These are phyloP conservation scores for Chytriomyces sp. DNA, from an alignment of 192 early-diverging fungal genomes.

Conservation along the genomic window DNA sequence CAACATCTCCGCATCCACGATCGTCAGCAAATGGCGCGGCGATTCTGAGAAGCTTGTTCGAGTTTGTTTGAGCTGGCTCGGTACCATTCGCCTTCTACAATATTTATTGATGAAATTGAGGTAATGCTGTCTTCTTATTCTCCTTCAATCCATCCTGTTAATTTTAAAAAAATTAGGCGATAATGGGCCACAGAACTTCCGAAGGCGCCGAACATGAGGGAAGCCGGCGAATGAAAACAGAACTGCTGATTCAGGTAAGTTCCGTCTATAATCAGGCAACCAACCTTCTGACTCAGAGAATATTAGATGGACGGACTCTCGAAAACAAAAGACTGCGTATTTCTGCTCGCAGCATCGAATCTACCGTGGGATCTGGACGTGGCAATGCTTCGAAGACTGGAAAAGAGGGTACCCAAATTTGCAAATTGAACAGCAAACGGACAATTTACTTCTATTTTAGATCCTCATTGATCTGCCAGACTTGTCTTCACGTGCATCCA, in stretches of 20 bases:
- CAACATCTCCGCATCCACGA: conserved; percentile 59
- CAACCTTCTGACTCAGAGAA: not conserved
- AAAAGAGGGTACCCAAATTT: conserved; percentile 49
- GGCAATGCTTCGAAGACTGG: conserved; percentile 62
- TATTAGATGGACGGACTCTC: conserved; percentile 60
- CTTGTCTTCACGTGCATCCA: conserved; percentile 39
- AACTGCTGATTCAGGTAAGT: conserved; percentile 58
- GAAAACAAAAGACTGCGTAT: conserved; percentile 53
- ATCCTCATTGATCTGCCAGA: conserved; percentile 61
- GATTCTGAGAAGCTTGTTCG: conserved; percentile 62
- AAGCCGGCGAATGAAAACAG: conserved; percentile 65
- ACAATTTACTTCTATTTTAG: conserved; percentile 27
- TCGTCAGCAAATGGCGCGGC: conserved; percentile 65
- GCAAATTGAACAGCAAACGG: not conserved
- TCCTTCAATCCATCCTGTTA: not conserved
- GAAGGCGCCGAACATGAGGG: conserved; percentile 64
- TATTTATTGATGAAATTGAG: conserved; percentile 66
- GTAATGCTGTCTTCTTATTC: conserved; percentile 7
- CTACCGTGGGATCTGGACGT: conserved; percentile 65
- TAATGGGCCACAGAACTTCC: conserved; percentile 58
- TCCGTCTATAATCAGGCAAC: too few relatives aligned
- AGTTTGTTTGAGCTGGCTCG: conserved; percentile 64
- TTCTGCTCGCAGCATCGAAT: conserved; percentile 61
- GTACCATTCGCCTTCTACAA: conserved; percentile 60
- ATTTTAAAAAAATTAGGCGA: conserved; percentile 29